Percentiles rank a stretch among this genome's conserved stretches.
Evolutionary conservation across 805 yeast genomes (phyloP).

Genomic region (Pichia pseudocactophila): DNA sequence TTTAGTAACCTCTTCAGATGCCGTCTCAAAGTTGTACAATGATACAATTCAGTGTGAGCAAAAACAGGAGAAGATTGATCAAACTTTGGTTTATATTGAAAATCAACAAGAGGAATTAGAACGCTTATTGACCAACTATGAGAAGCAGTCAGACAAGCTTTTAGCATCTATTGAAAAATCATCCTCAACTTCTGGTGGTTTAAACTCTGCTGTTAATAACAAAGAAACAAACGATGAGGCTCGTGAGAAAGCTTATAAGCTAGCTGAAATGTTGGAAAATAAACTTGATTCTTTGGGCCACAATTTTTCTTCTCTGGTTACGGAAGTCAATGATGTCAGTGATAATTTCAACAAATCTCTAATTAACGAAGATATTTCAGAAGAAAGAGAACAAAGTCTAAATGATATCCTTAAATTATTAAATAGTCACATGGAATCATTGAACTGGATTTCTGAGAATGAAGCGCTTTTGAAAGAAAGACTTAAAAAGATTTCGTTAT

Average conservation of each 20-base stretch:
- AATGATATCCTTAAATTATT: constrained; percentile 72
- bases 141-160: constrained; percentile 54
- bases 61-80: constrained; percentile 78
- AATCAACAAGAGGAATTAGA: constrained; percentile 92
- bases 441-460: constrained; percentile 76
- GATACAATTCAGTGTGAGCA: constrained; percentile 79
- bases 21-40: constrained; percentile 65
- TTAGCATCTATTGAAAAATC: constrained; percentile 28
- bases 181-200: constrained; percentile 6
- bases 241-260: constrained; percentile 79
- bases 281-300: constrained; percentile 70
- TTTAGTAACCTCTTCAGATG: constrained; percentile 77
- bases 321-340: constrained; percentile 77
- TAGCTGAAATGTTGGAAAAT: constrained; percentile 79
- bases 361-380: constrained; percentile 20
- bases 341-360: constrained; percentile 65
- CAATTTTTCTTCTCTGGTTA: constrained; percentile 65
- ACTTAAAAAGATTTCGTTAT: constrained; percentile 34
- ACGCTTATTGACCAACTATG: constrained; percentile 70
- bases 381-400: constrained; percentile 31
- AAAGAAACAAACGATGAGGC: constrained; percentile 60
- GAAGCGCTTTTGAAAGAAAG: constrained; percentile 62
- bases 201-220: constrained; percentile 1
- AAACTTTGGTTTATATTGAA: constrained; percentile 74
- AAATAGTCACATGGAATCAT: constrained; percentile 81